These are phyloP conservation scores for Colletotrichum eremochloae DNA, from an alignment of 2,329 filamentous ascomycete species.

Conservation along the genomic window DNA sequence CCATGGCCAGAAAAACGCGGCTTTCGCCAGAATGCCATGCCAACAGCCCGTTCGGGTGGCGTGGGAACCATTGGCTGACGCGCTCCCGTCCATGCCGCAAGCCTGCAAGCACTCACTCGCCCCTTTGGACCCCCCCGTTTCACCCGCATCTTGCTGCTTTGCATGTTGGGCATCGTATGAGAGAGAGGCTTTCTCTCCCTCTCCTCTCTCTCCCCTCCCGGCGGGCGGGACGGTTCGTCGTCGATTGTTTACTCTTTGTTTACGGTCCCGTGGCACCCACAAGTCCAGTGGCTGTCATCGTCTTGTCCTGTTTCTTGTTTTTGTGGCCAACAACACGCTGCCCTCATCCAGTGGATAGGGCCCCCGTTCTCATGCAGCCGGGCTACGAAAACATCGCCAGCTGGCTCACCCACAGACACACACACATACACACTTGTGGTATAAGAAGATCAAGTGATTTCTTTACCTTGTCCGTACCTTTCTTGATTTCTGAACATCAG, in stretches of 20 bases:
- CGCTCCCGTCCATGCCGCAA: slow-evolving; percentile 32
- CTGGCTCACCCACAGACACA: slow-evolving; percentile 18
- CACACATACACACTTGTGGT: background rate
- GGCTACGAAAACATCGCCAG: slow-evolving; percentile 41
- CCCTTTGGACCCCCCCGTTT: slow-evolving; percentile 14
- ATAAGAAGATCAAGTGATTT: slow-evolving; percentile 42
- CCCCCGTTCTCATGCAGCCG: slow-evolving; percentile 16
- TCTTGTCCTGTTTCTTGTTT: slow-evolving; percentile 34
- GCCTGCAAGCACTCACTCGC: slow-evolving; percentile 17
- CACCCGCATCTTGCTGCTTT: background rate
- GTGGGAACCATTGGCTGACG: slow-evolving; percentile 36
- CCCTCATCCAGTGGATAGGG: slow-evolving; percentile 31
- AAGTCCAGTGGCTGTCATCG: slow-evolving; percentile 31
- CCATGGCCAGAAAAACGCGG: background rate
- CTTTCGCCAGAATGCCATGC: slow-evolving; percentile 28
- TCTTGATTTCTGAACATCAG: slow-evolving; percentile 13
- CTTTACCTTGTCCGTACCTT: background rate
- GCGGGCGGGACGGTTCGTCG: background rate
- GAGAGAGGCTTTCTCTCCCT: background rate
- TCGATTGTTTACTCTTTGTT: slow-evolving; percentile 28
- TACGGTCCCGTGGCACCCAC: slow-evolving; percentile 19
- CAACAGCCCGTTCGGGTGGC: slow-evolving; percentile 34
- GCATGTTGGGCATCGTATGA: slow-evolving; percentile 26
- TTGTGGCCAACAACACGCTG: slow-evolving; percentile 38
- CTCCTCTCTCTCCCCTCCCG: background rate